Evolutionary conservation across 441 rosid genomes (phyloP), one percentile per base, ranked within the genome.

Genomic region (Pelargonium myrrhifolium): DNA sequence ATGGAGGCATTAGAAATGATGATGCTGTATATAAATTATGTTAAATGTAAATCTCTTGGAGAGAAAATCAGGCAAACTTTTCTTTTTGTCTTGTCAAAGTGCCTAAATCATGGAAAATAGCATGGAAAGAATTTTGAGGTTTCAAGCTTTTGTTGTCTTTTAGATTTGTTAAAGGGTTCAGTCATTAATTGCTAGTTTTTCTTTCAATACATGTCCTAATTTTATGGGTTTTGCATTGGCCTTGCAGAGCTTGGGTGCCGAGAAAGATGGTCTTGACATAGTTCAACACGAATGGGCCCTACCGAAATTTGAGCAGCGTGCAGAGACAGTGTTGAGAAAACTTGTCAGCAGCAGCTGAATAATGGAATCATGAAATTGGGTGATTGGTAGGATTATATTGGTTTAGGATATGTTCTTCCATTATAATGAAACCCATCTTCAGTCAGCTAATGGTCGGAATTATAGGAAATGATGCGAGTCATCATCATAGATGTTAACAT

Each of bases 251-350:
- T 76, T 91, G 84, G 69, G 96, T 67, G 96, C 96, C 5, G 97
- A 91, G 89, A 89, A 94, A 70, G 97, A 94, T 18, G 77, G 96
- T 43, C 97, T 94, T 0, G 97, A 94, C 83, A 89, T 89, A 66
- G 64, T 86, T 68, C 96, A 88, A 71, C 96, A 94, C 31, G 97
- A 88, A n/a, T 91, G 97, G 99, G 89, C 84, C 39, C 76, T 88
- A 31, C 96, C 96, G 0, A 83, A 85, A 72, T 89, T 93, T 12
- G 99, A 93, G 86, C 89, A 83, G 68, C 92, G 91, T 1, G 99
- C 97, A 5, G 99, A 91, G 80, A 77, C 87, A 8, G 89, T 84
- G 8, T 76, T 93, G 79, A 87, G 80, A 78, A 86, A 89, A 70
- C 85, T 91, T 17, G 49, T 88, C 22, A 49, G 56, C 56, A 64